phyloP scores from a whole-genome alignment of 1,284 basidiomycete genomes.

The Cutaneotrichosporon sp. region DNA sequence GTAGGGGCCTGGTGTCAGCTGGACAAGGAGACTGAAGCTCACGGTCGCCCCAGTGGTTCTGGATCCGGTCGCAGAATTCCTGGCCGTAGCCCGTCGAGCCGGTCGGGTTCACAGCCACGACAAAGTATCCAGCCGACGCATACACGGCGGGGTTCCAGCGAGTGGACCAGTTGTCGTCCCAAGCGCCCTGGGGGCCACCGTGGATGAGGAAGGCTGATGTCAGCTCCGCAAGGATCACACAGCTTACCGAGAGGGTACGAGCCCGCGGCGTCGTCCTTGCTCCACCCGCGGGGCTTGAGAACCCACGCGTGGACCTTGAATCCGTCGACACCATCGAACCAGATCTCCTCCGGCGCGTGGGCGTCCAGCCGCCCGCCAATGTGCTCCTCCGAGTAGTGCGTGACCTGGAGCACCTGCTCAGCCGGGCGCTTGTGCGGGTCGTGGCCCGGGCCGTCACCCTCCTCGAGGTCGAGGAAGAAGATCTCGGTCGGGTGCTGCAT shows the following conservation, averaged over 20 bases:
- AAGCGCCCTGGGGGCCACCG: conserved; percentile 61
- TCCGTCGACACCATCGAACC: conserved; percentile 74
- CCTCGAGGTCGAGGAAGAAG: conserved; percentile 45
- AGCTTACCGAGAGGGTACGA: conserved; percentile 64
- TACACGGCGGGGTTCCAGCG: conserved; percentile 79
- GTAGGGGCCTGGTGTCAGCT: conserved; percentile 60
- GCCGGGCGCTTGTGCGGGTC: conserved; percentile 36
- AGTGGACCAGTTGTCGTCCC: conserved; percentile 80
- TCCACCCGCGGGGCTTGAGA: conserved; percentile 72
- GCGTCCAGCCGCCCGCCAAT: conserved; percentile 58
- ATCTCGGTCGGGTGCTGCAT: conserved; percentile 32
- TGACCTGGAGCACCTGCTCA: conserved; percentile 66
- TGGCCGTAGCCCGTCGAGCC: conserved; percentile 87
- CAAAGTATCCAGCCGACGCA: conserved; percentile 66
- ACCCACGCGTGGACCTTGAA: conserved; percentile 78
- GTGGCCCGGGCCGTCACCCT: conserved; percentile 40
- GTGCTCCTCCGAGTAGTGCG: conserved; percentile 52
- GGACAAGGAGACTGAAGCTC: background rate
- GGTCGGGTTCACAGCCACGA: conserved; percentile 81
- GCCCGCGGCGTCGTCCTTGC: conserved; percentile 60
- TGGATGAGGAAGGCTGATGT: conserved; percentile 50
- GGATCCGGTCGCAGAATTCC: conserved; percentile 73
- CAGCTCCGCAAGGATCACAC: background rate
- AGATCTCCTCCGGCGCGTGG: conserved; percentile 73
- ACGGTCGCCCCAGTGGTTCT: conserved; percentile 51